Evolutionary conservation across 1,284 basidiomycete genomes (phyloP).

Genomic region (Ustilago shanxiensis): DNA sequence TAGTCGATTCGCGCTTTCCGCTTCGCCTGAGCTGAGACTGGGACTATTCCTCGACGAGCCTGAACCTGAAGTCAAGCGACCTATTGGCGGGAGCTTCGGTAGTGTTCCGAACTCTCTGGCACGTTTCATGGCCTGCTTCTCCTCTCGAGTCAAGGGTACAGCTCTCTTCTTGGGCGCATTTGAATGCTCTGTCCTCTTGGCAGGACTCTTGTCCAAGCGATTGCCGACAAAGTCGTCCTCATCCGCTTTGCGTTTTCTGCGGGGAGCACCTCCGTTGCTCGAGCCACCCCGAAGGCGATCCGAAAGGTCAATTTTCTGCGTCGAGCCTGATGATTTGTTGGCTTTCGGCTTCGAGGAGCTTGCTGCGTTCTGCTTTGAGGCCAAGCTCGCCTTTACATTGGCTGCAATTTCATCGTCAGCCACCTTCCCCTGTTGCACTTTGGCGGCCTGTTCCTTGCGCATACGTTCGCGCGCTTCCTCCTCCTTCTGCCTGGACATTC

Average conservation of each 20-base stretch:
- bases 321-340: constrained; percentile 26
- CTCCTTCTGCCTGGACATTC: constrained; percentile 43
- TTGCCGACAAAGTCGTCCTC: constrained; percentile 54
- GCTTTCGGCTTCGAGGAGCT: constrained; percentile 7
- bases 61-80: constrained; percentile 9
- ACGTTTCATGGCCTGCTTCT: constrained; percentile 49
- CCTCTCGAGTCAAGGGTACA: constrained; percentile 52
- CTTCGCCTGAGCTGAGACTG: constrained; percentile 16
- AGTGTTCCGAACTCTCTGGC: constrained; percentile 48
- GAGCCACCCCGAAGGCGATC: constrained; percentile 17
- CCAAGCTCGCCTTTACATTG: background rate
- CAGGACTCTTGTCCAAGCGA: constrained; percentile 28
- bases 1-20: constrained; percentile 8
- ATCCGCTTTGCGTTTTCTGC: constrained; percentile 39
- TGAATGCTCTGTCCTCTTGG: constrained; percentile 16
- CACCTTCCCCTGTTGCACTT: constrained; percentile 12
- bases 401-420: constrained; percentile 10
- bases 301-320: constrained; percentile 43
- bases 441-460: constrained; percentile 32
- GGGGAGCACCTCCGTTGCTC: constrained; percentile 3
- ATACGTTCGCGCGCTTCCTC: constrained; percentile 39
- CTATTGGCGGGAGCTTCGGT: constrained; percentile 22
- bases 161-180: constrained; percentile 24
- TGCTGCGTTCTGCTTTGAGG: constrained; percentile 4
- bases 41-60: constrained; percentile 25